Evolutionary conservation across 2,329 filamentous ascomycete genomes (phyloP).

Genomic region (Bipolaris sorokiniana): DNA sequence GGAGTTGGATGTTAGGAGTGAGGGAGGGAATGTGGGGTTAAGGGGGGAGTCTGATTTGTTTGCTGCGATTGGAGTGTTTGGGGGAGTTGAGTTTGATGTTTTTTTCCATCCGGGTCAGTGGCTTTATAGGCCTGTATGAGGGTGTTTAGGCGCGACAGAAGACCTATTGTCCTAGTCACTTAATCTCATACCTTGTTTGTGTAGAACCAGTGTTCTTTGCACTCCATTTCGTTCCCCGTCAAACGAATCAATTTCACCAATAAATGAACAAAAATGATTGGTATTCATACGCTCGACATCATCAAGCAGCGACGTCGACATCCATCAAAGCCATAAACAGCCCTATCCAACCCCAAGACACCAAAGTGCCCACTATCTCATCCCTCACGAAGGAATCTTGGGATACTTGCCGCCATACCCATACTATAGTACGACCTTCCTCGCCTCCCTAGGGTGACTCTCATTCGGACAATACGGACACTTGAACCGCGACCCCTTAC

Average conservation of each 20-base stretch:
- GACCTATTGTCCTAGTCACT: too few relatives aligned
- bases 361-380: background rate
- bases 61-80: constrained; percentile 73
- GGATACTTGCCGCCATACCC: background rate
- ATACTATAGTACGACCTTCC: constrained; percentile 43
- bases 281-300: background rate
- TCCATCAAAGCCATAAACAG: background rate
- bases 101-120: constrained; percentile 66
- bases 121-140: constrained; percentile 53
- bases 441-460: constrained; percentile 75
- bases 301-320: too few relatives aligned
- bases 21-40: constrained; percentile 67
- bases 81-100: constrained; percentile 71
- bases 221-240: too few relatives aligned
- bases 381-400: too few relatives aligned
- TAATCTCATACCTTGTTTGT: too few relatives aligned
- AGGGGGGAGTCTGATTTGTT: constrained; percentile 75
- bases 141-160: background rate
- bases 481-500: constrained; percentile 83
- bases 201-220: too few relatives aligned
- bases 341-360: background rate
- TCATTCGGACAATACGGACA: constrained; percentile 95
- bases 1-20: constrained; percentile 70
- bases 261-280: background rate
- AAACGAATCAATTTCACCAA: too few relatives aligned